phyloP scores from a whole-genome alignment of 805 yeast species.

The Peterozyma toletana region DNA sequence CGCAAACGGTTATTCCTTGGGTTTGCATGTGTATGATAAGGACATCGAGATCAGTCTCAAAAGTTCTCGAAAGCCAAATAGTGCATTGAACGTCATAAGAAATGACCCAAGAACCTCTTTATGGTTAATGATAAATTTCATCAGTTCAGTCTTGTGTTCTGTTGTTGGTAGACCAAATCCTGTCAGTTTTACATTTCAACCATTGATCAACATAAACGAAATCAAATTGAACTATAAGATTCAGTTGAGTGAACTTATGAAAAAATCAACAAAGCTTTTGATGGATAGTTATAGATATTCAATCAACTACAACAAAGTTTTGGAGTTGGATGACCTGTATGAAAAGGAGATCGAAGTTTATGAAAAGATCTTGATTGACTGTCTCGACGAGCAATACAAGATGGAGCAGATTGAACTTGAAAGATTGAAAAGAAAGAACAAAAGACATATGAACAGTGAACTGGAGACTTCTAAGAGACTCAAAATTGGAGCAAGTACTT shows the following conservation, averaged over 20 bases:
- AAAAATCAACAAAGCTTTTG: slow-evolving; percentile 39
- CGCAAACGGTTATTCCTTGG: slow-evolving; percentile 42
- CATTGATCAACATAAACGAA: slow-evolving; percentile 23
- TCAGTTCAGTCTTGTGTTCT: slow-evolving; percentile 42
- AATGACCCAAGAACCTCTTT: slow-evolving; percentile 33
- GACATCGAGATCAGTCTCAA: slow-evolving; percentile 22
- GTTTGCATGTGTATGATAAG: slow-evolving; percentile 37
- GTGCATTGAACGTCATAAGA: slow-evolving; percentile 18
- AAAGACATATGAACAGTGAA: slow-evolving; percentile 12
- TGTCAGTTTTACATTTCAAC: slow-evolving; percentile 31
- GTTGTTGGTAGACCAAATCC: slow-evolving; percentile 50
- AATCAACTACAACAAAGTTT: slow-evolving; percentile 31
- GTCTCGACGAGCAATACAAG: slow-evolving; percentile 11
- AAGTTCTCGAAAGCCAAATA: slow-evolving; percentile 14
- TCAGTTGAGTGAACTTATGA: slow-evolving; percentile 41
- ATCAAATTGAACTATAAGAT: slow-evolving; percentile 31
- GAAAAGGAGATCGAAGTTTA: slow-evolving; percentile 31
- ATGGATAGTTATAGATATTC: slow-evolving; percentile 45
- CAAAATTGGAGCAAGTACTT: background rate
- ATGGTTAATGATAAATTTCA: slow-evolving; percentile 43
- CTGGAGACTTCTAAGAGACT: slow-evolving; percentile 3
- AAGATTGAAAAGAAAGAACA: slow-evolving; percentile 8
- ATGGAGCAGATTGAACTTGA: slow-evolving; percentile 2
- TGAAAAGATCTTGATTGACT: slow-evolving; percentile 22
- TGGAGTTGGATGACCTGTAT: slow-evolving; percentile 31